These are phyloP conservation scores for Cladosporium colombiae DNA, from an alignment of 2,329 filamentous ascomycete genomes.

Conservation along the genomic window DNA sequence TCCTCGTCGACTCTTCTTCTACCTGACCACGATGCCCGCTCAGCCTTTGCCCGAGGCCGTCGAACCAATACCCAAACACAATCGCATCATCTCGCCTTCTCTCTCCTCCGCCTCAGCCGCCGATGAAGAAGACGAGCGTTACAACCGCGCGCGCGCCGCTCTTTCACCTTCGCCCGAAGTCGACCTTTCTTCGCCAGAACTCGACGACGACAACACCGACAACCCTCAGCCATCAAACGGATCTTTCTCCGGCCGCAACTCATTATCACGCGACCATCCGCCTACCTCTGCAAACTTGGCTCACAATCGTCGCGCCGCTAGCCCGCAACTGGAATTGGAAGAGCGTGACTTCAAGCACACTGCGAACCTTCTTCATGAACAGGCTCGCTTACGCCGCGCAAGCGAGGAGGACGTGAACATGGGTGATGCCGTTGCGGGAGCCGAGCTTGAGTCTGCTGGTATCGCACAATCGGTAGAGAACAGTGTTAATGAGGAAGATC, in stretches of 20 bases:
- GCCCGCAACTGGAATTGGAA: slow-evolving; percentile 87
- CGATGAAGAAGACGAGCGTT: slow-evolving; percentile 68
- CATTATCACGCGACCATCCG: slow-evolving; percentile 41
- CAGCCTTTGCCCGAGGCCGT: slow-evolving; percentile 71
- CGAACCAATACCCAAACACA: slow-evolving; percentile 39
- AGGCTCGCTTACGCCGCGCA: slow-evolving; percentile 46
- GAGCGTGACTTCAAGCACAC: slow-evolving; percentile 97
- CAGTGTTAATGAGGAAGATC: slow-evolving; percentile 48
- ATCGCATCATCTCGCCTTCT: slow-evolving; percentile 77
- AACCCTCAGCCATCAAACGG: slow-evolving; percentile 60
- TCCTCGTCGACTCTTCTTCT: slow-evolving; percentile 94
- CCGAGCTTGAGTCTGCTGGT: slow-evolving; percentile 37
- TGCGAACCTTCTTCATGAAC: slow-evolving; percentile 75
- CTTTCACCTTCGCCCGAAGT: slow-evolving; percentile 91
- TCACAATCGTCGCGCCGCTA: slow-evolving; percentile 71
- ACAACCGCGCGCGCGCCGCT: slow-evolving; percentile 60
- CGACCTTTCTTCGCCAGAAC: slow-evolving; percentile 82
- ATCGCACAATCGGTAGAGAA: slow-evolving; percentile 40
- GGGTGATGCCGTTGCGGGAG: slow-evolving; percentile 31
- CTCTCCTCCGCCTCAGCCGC: slow-evolving; percentile 73
- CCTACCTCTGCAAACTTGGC: slow-evolving; percentile 46
- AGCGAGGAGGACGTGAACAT: slow-evolving; percentile 42
- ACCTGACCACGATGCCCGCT: slow-evolving; percentile 82
- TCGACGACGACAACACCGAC: slow-evolving; percentile 66
- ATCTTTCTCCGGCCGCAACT: slow-evolving; percentile 57